phyloP scores from a whole-genome alignment of 257 asterid species.

The Solanum habrochaites region DNA sequence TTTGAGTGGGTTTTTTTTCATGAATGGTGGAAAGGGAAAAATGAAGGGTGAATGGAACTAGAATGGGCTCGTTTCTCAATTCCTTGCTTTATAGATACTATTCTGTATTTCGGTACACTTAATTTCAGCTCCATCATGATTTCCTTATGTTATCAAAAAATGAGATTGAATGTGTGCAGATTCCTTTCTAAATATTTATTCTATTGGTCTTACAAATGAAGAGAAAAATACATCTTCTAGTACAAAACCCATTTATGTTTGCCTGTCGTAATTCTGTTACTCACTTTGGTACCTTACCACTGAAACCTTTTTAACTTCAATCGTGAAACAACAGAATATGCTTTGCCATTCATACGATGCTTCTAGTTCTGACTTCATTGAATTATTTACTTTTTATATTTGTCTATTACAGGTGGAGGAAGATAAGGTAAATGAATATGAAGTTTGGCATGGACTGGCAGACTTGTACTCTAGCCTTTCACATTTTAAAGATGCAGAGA shows the following conservation, averaged over 20 bases:
- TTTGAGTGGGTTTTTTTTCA: neutral
- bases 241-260: neutral
- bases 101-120: neutral
- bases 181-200: neutral
- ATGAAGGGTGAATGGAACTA: neutral
- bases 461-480: conserved; percentile 81
- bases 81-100: neutral
- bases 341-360: neutral
- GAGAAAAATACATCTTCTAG: neutral
- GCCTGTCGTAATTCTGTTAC: neutral
- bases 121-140: neutral
- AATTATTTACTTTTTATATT: neutral
- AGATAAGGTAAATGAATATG: conserved; percentile 66
- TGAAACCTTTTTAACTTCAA: neutral
- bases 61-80: neutral
- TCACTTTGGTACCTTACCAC: neutral
- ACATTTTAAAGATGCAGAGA: conserved; percentile 90
- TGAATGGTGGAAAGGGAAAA: neutral
- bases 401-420: conserved; percentile 46
- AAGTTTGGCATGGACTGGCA: conserved; percentile 95
- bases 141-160: neutral
- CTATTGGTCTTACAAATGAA: neutral
- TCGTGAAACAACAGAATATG: neutral
- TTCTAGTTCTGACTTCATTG: neutral
- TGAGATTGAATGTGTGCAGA: neutral